These are phyloP conservation scores for Neophaeococcomyces mojaviensis DNA, from an alignment of 2,329 filamentous ascomycete species.

Conservation along the genomic window DNA sequence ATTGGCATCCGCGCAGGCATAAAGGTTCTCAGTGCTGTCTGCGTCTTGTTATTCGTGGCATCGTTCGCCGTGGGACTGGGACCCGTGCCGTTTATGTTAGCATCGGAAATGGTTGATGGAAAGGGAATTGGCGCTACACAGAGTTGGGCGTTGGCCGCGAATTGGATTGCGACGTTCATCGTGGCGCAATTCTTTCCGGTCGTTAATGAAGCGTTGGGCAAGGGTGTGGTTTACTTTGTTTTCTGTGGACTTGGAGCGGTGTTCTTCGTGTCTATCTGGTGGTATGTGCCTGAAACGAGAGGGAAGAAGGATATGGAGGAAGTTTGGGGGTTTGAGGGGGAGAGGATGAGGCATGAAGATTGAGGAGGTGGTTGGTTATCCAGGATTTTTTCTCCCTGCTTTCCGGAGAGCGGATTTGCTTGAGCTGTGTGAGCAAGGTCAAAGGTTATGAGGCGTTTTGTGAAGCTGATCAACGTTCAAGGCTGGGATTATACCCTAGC, in stretches of 20 bases:
- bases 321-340: slow-evolving; percentile 66
- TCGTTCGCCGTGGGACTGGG: slow-evolving; percentile 87
- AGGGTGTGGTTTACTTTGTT: slow-evolving; percentile 83
- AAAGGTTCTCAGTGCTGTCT: slow-evolving; percentile 69
- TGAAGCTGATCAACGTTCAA: no score
- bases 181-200: slow-evolving; percentile 93
- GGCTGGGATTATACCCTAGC: no score
- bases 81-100: slow-evolving; percentile 88
- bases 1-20: slow-evolving; percentile 67
- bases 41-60: slow-evolving; percentile 77
- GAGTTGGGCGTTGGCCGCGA: slow-evolving; percentile 76
- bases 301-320: slow-evolving; percentile 78
- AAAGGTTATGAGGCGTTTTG: no score
- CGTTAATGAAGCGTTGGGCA: slow-evolving; percentile 67
- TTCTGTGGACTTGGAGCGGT: slow-evolving; percentile 67
- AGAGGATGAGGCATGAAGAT: no score
- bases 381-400: no score
- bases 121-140: slow-evolving; percentile 90
- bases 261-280: slow-evolving; percentile 64
- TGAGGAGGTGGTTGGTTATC: no score
- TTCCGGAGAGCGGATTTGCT: no score
- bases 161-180: slow-evolving; percentile 86
- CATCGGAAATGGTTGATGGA: slow-evolving; percentile 80
- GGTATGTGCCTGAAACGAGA: slow-evolving; percentile 77
- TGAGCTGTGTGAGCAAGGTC: no score